A percentile compares a stretch with the other conserved stretches of the same genome.
phyloP scores from a whole-genome alignment of 1,284 basidiomycete species.

The Testicularia cyperi region DNA sequence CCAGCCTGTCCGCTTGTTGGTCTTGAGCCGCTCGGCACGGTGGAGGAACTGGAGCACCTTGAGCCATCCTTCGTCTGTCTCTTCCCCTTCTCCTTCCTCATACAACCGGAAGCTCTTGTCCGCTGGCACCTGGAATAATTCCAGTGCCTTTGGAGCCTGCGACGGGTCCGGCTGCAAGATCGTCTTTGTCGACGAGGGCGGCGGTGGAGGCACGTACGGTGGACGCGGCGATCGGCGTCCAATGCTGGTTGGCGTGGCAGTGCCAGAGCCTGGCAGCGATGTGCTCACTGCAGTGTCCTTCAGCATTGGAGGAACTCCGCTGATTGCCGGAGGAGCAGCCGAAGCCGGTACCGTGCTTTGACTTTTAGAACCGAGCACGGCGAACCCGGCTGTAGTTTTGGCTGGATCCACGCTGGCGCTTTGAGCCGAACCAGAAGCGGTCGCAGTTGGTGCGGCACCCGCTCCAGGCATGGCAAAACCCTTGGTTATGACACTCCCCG shows the following conservation, averaged over 20 bases:
- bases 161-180: slow-evolving; percentile 35
- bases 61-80: slow-evolving; percentile 32
- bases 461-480: slow-evolving; percentile 34
- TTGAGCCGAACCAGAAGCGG: too few species aligned
- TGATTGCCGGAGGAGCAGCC: slow-evolving; percentile 1
- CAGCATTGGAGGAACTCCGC: slow-evolving; percentile 3
- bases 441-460: neutral
- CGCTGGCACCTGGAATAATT: slow-evolving; percentile 23
- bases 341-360: too few species aligned
- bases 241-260: slow-evolving; percentile 27
- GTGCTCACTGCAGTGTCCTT: slow-evolving; percentile 15
- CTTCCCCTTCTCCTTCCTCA: slow-evolving; percentile 37
- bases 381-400: too few species aligned
- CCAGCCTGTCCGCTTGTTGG: slow-evolving; percentile 58
- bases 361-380: too few species aligned
- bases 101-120: slow-evolving; percentile 26
- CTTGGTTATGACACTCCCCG: slow-evolving; percentile 30
- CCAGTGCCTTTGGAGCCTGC: slow-evolving; percentile 31
- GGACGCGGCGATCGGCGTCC: slow-evolving; percentile 46
- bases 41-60: slow-evolving; percentile 56
- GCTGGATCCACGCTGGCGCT: too few species aligned
- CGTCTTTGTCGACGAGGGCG: slow-evolving; percentile 36
- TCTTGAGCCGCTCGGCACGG: slow-evolving; percentile 52
- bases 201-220: slow-evolving; percentile 50
- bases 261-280: slow-evolving; percentile 16